Evolutionary conservation across 2,329 filamentous ascomycete species (phyloP).

Genomic region (Cladosporium velox): DNA sequence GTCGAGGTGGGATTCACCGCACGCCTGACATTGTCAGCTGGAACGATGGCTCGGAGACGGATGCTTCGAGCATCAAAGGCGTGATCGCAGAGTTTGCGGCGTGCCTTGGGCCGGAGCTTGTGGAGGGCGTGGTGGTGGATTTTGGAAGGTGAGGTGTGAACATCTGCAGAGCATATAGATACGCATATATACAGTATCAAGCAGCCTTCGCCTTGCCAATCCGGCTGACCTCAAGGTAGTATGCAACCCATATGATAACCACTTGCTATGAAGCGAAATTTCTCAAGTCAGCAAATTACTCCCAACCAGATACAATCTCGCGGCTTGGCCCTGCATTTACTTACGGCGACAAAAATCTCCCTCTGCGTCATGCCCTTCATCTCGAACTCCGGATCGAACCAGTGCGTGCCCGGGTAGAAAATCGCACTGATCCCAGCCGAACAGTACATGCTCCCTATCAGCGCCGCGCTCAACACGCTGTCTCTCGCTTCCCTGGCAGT

Average conservation of each 20-base stretch:
- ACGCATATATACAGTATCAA: background rate
- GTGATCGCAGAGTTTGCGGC: constrained; percentile 68
- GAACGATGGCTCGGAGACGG: constrained; percentile 54
- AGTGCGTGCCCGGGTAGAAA: constrained; percentile 49
- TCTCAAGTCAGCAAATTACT: background rate
- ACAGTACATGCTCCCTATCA: constrained; percentile 49
- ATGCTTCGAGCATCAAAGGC: constrained; percentile 58
- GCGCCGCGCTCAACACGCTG: constrained; percentile 38
- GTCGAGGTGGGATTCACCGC: constrained; percentile 32
- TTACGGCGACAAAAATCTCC: constrained; percentile 29
- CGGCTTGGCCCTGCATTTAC: background rate
- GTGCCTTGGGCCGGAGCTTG: constrained; percentile 62
- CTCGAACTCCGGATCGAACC: constrained; percentile 51
- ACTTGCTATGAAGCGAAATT: constrained; percentile 23
- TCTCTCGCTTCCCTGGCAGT: constrained; percentile 22
- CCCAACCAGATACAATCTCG: background rate
- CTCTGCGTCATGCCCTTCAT: constrained; percentile 42
- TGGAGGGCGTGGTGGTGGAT: constrained; percentile 60
- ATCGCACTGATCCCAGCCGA: constrained; percentile 47
- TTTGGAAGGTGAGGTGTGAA: constrained; percentile 39
- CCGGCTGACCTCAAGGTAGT: constrained; percentile 32
- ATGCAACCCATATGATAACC: constrained; percentile 35
- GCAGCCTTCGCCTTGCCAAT: constrained; percentile 26
- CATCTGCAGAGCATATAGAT: no score
- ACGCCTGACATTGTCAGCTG: constrained; percentile 59